A percentile compares a stretch with the other conserved stretches of the same genome.
These are phyloP conservation scores for Pelargonium nanum DNA, from an alignment of 345 rosid species.

Conservation along the genomic window DNA sequence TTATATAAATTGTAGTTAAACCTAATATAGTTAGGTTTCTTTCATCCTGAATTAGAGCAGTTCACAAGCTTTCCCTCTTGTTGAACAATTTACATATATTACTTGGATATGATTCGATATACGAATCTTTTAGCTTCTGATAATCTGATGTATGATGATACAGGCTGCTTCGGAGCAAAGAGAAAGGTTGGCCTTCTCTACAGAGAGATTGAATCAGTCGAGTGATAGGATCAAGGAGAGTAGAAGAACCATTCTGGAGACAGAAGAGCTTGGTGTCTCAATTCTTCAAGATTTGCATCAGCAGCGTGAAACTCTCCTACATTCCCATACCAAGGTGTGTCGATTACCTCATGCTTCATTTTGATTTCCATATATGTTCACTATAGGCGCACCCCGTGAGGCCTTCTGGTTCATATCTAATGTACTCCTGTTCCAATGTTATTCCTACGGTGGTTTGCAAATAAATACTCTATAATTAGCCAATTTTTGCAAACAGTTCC, in stretches of 20 bases:
- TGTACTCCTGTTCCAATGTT: neutral
- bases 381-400: neutral
- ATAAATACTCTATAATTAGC: no score
- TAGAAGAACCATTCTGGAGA: constrained; percentile 79
- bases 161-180: constrained; percentile 76
- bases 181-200: constrained; percentile 61
- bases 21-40: neutral
- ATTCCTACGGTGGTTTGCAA: no score
- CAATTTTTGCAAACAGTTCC: no score
- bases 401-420: no score
- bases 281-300: constrained; percentile 83
- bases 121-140: constrained; percentile 7
- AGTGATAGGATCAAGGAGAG: constrained; percentile 73
- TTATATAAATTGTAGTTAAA: no score
- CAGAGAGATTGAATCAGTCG: constrained; percentile 68
- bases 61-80: neutral
- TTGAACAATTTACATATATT: neutral
- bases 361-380: neutral
- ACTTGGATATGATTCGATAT: neutral
- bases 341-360: neutral
- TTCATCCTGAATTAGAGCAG: neutral
- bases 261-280: constrained; percentile 80
- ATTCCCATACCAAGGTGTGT: constrained; percentile 62
- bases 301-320: constrained; percentile 79
- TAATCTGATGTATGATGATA: constrained; percentile 7